These are phyloP conservation scores for Pseudonitzschia delicatissima DNA, from an alignment of 108 stramenopile genomes.

Conservation along the genomic window DNA sequence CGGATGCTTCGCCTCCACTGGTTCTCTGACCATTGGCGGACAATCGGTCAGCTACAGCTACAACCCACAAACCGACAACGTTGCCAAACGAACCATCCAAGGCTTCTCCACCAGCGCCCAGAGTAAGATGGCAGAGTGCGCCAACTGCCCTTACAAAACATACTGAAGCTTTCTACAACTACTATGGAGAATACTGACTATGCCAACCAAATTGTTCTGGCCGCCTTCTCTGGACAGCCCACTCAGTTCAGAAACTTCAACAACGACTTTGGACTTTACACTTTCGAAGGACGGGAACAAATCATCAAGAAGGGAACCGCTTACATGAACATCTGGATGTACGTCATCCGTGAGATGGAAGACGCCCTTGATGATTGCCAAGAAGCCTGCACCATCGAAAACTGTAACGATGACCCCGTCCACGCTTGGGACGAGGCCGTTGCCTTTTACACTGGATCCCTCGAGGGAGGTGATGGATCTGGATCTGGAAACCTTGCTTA, in stretches of 20 bases:
- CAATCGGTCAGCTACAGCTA: slow-evolving; percentile 33
- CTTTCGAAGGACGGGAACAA: slow-evolving; percentile 25
- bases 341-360: slow-evolving; percentile 57
- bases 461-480: slow-evolving; percentile 45
- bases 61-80: slow-evolving; percentile 37
- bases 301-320: slow-evolving; percentile 61
- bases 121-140: slow-evolving; percentile 28
- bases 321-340: slow-evolving; percentile 69
- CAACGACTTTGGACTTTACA: slow-evolving; percentile 31
- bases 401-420: slow-evolving; percentile 60
- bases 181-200: slow-evolving; percentile 69
- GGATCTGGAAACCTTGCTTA: slow-evolving; percentile 63
- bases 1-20: slow-evolving; percentile 37
- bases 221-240: slow-evolving; percentile 42
- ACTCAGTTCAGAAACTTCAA: slow-evolving; percentile 57
- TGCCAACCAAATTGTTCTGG: slow-evolving; percentile 58
- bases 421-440: slow-evolving; percentile 62
- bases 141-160: slow-evolving; percentile 44
- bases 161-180: slow-evolving; percentile 50
- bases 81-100: slow-evolving; percentile 47
- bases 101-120: slow-evolving; percentile 48
- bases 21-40: slow-evolving; percentile 20
- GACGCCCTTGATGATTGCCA: slow-evolving; percentile 74
- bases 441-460: slow-evolving; percentile 55
- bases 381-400: slow-evolving; percentile 41